phyloP scores from a whole-genome alignment of 179 eudicot genomes.

The Pouteria campechiana region DNA sequence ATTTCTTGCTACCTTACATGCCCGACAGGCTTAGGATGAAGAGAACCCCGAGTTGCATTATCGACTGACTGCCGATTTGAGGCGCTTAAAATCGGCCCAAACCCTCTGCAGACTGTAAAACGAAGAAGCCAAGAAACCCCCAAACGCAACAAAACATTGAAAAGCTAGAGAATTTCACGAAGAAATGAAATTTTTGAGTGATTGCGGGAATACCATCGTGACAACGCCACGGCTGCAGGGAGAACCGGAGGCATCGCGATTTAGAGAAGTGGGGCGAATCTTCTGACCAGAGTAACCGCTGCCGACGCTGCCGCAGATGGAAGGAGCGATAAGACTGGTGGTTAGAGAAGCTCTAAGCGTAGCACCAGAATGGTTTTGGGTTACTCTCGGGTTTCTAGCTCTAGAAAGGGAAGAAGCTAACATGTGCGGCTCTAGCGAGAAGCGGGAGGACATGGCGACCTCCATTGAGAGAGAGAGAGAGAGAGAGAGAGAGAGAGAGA shows the following conservation, averaged over 20 bases:
- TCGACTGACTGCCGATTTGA: too few species aligned
- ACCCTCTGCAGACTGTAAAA: too few species aligned
- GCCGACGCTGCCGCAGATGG: slow-evolving; percentile 34
- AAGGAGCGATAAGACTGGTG: slow-evolving; percentile 37
- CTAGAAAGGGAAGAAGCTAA: slow-evolving; percentile 5
- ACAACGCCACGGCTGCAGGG: slow-evolving; percentile 62
- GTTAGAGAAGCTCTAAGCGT: slow-evolving; percentile 33
- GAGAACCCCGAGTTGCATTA: too few species aligned
- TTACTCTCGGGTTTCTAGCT: neutral
- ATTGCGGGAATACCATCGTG: slow-evolving; percentile 78
- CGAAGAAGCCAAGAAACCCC: neutral
- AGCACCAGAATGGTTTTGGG: slow-evolving; percentile 4
- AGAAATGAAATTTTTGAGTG: neutral
- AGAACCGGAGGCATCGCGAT: slow-evolving; percentile 14
- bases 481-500: slow-evolving; percentile 3
- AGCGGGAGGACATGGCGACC: slow-evolving; percentile 35
- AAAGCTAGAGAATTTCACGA: neutral
- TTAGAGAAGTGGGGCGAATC: slow-evolving; percentile 47
- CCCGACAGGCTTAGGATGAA: too few species aligned
- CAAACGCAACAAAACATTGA: neutral
- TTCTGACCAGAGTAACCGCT: slow-evolving; percentile 47
- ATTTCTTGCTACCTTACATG: too few species aligned
- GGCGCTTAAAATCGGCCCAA: too few species aligned
- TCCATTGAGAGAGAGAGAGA: slow-evolving; percentile 12
- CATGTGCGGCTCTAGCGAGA: slow-evolving; percentile 19